A percentile compares a stretch with the other conserved stretches of the same genome.
Conservation (phyloP, 768 basidiomycete species). For the Boletus rubropictus region DNA sequence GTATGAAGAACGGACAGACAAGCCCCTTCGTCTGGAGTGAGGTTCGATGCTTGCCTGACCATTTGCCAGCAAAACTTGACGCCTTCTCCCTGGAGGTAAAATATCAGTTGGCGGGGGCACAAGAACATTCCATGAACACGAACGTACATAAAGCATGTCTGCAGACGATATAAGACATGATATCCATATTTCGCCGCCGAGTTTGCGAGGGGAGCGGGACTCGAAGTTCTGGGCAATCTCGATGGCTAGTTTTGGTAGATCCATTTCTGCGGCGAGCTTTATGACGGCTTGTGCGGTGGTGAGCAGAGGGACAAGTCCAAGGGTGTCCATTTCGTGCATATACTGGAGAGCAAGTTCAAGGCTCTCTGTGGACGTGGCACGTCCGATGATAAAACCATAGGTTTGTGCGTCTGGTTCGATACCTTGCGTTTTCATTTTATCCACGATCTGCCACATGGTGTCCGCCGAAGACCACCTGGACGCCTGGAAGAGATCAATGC, state of each 20-base stretch:
- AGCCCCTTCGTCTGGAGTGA: conserved; percentile 70
- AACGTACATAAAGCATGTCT: conserved; percentile 60
- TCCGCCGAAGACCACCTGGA: conserved; percentile 34
- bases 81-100: conserved; percentile 53
- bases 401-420: conserved; percentile 48
- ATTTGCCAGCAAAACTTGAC: conserved; percentile 58
- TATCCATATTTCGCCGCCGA: conserved; percentile 57
- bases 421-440: conserved; percentile 48
- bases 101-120: neutral
- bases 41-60: conserved; percentile 43
- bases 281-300: conserved; percentile 49
- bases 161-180: conserved; percentile 62
- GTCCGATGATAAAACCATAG: conserved; percentile 49
- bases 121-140: neutral
- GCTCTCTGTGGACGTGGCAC: conserved; percentile 42
- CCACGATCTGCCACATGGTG: conserved; percentile 44
- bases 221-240: conserved; percentile 67
- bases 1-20: conserved; percentile 65
- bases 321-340: conserved; percentile 51
- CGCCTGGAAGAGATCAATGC: conserved; percentile 36
- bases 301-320: conserved; percentile 46
- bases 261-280: conserved; percentile 44
- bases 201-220: conserved; percentile 42
- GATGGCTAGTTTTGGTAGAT: conserved; percentile 61
- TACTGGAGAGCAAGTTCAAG: conserved; percentile 62